Conservation (phyloP, 1,139 yeast species). For the Zygoascus sp. region DNA sequence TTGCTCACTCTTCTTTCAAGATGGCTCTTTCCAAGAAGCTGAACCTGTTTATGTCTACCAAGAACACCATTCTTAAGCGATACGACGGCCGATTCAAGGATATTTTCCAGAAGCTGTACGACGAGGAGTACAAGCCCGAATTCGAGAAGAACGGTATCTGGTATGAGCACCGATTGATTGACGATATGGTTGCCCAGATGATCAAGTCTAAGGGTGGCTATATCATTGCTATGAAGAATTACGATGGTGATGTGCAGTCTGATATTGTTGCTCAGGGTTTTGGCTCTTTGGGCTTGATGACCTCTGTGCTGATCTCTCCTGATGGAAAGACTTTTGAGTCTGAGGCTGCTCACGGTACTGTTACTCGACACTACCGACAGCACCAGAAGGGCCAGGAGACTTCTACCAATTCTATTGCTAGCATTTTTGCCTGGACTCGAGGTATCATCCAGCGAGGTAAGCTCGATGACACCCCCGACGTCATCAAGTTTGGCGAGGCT, state of each 20-base stretch:
- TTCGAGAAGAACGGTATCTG: conserved; percentile 79
- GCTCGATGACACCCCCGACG: conserved; percentile 80
- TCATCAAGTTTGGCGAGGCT: conserved; percentile 67
- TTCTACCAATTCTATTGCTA: conserved; percentile 97
- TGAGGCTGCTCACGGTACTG: conserved; percentile 98
- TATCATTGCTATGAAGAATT: conserved; percentile 92
- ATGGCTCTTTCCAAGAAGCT: conserved; percentile 73
- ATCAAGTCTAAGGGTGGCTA: conserved; percentile 91
- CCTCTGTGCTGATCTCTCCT: conserved; percentile 88
- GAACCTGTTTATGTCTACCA: conserved; percentile 82
- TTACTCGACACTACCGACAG: conserved; percentile 92
- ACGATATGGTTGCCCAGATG: conserved; percentile 99
- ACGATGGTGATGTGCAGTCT: conserved; percentile 96
- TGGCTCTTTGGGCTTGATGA: conserved; percentile 94
- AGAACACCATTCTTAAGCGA: conserved; percentile 87
- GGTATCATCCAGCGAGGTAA: conserved; percentile 89
- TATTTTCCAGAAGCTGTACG: conserved; percentile 79
- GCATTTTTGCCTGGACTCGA: conserved; percentile 94
- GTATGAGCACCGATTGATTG: conserved; percentile 95
- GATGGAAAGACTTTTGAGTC: conserved; percentile 95
- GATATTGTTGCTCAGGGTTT: conserved; percentile 98
- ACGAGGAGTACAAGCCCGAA: conserved; percentile 56
- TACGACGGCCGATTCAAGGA: conserved; percentile 96
- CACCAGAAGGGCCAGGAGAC: conserved; percentile 95
- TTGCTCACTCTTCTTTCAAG: conserved; percentile 89